A percentile compares a stretch with the other conserved stretches of the same genome.
Conservation (phyloP, 2,329 filamentous ascomycete genomes). For the Dactylellina parvicollis region DNA sequence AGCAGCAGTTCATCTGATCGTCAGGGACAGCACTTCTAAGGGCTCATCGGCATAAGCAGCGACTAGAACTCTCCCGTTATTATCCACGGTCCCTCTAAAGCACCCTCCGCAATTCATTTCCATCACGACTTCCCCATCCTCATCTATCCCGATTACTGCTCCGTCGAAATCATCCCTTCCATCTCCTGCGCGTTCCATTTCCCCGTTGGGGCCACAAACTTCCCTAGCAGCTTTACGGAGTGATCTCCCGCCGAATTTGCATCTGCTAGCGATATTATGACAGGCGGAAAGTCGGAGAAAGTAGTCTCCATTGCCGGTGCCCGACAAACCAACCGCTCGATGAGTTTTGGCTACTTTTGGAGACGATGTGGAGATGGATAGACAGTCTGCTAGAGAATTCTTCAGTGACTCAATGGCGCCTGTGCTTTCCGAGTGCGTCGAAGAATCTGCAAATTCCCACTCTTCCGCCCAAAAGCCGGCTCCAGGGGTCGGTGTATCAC, state of each 20-base stretch:
- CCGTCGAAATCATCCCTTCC: constrained; percentile 75
- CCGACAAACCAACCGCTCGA: constrained; percentile 71
- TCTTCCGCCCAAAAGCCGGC: constrained; percentile 92
- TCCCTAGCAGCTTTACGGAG: constrained; percentile 70
- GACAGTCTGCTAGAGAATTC: constrained; percentile 1
- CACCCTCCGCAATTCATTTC: constrained; percentile 89
- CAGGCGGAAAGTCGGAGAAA: constrained; percentile 78
- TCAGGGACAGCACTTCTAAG: constrained; percentile 34
- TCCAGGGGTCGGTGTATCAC: constrained; percentile 84
- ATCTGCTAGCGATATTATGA: constrained; percentile 77
- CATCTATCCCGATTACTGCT: constrained; percentile 83
- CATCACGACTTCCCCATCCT: constrained; percentile 69
- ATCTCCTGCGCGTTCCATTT: constrained; percentile 77
- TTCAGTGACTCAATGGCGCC: constrained; percentile 1
- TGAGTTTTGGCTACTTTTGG: constrained; percentile 51
- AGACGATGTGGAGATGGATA: constrained; percentile 55
- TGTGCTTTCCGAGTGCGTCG: not conserved
- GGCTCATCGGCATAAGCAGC: constrained; percentile 69
- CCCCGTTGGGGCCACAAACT: constrained; percentile 76
- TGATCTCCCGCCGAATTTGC: constrained; percentile 69
- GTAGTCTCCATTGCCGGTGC: constrained; percentile 88
- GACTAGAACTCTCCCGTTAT: constrained; percentile 68
- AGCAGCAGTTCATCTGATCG: not conserved
- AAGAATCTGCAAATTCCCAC: constrained; percentile 66
- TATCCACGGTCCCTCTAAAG: constrained; percentile 81